Conservation (phyloP, 1,284 basidiomycete species). For the Chalciporus sp. region DNA sequence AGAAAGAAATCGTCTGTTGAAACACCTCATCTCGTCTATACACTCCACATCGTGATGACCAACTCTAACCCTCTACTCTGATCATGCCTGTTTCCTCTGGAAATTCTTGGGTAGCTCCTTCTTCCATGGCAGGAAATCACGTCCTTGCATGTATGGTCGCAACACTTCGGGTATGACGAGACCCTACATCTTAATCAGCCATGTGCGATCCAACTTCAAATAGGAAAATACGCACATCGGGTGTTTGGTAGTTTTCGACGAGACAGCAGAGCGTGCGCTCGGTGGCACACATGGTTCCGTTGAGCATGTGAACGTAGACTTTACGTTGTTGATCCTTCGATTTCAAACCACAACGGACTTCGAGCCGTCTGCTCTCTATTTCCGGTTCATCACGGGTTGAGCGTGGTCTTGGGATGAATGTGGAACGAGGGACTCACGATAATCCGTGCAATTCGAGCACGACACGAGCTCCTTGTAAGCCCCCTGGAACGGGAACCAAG, state of each 20-base stretch:
- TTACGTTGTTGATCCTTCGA: conserved; percentile 85
- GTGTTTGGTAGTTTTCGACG: conserved; percentile 98
- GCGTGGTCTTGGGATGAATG: not conserved
- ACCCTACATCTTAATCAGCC: conserved; percentile 53
- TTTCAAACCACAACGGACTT: conserved; percentile 90
- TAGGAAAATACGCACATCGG: conserved; percentile 63
- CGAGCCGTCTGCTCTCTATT: conserved; percentile 85
- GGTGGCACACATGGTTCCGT: conserved; percentile 96
- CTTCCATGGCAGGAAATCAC: conserved; percentile 89
- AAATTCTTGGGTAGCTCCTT: conserved; percentile 81
- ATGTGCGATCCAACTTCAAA: not conserved
- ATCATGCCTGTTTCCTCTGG: conserved; percentile 60
- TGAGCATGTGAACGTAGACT: conserved; percentile 96
- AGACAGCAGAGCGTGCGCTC: conserved; percentile 96
- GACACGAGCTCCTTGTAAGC: conserved; percentile 95
- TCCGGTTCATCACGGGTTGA: conserved; percentile 3
- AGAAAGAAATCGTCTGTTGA: not conserved
- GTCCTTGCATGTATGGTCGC: conserved; percentile 94
- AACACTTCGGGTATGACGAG: conserved; percentile 87
- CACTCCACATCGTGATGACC: not conserved
- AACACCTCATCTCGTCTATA: not conserved
- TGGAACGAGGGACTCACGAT: conserved; percentile 63
- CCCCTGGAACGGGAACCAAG: conserved; percentile 99
- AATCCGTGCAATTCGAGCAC: conserved; percentile 93
- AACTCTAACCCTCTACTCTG: not conserved